These are phyloP conservation scores for Cordyceps javanica DNA, from an alignment of 2,329 filamentous ascomycete species.

Conservation along the genomic window DNA sequence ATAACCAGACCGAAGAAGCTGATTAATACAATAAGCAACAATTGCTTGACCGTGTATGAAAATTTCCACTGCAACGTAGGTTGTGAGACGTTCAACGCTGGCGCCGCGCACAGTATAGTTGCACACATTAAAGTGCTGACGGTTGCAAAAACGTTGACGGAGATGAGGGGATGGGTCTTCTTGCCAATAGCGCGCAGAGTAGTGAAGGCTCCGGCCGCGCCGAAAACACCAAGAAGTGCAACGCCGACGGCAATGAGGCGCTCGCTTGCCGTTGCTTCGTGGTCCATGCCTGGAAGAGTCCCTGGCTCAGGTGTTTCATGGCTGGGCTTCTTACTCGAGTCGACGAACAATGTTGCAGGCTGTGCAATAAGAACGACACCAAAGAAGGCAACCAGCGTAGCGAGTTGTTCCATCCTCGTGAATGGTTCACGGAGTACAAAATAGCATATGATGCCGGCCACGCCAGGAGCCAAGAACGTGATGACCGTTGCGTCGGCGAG, in stretches of 20 bases:
- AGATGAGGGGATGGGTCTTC: slow-evolving; percentile 74
- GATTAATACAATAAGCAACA: slow-evolving; percentile 61
- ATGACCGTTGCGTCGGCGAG: slow-evolving; percentile 85
- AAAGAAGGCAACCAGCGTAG: slow-evolving; percentile 65
- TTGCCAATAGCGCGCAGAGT: slow-evolving; percentile 74
- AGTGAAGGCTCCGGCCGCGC: slow-evolving; percentile 67
- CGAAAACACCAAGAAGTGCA: slow-evolving; percentile 71
- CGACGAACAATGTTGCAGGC: slow-evolving; percentile 52
- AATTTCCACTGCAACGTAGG: slow-evolving; percentile 39
- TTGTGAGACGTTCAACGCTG: slow-evolving; percentile 38
- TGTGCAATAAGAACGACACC: slow-evolving; percentile 81
- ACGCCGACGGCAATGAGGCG: slow-evolving; percentile 64
- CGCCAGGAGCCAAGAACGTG: slow-evolving; percentile 74
- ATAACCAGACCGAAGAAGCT: slow-evolving; percentile 72
- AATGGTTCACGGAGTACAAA: slow-evolving; percentile 71
- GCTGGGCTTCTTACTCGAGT: slow-evolving; percentile 2
- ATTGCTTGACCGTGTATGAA: slow-evolving; percentile 44
- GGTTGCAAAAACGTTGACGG: slow-evolving; percentile 75
- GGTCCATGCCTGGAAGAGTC: slow-evolving; percentile 25
- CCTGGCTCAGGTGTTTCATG: slow-evolving; percentile 14
- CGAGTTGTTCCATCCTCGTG: slow-evolving; percentile 69
- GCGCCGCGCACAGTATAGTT: slow-evolving; percentile 49
- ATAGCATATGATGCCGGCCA: slow-evolving; percentile 76
- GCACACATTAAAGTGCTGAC: slow-evolving; percentile 64
- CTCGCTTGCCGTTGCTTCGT: slow-evolving; percentile 50